Conservation (phyloP, 2,329 filamentous ascomycete species). For the Aspergillus carbonarius region DNA sequence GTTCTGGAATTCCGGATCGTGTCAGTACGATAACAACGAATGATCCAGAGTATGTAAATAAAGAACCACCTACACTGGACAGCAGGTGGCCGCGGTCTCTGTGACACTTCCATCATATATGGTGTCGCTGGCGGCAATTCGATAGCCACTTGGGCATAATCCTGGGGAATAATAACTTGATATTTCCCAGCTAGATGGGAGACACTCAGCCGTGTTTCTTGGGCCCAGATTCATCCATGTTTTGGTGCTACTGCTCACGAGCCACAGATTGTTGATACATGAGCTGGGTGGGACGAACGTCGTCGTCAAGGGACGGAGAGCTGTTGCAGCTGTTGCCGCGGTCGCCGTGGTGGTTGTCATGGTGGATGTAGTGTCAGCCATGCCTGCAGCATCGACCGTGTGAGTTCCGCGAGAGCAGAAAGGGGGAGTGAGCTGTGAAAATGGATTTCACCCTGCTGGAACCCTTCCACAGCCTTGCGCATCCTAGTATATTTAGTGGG, state of each 20-base stretch:
- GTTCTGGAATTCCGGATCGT: background rate
- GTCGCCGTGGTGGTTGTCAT: background rate
- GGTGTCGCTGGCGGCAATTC: background rate
- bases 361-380: background rate
- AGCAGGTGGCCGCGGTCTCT: background rate
- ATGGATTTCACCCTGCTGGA: background rate
- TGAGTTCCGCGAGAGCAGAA: background rate
- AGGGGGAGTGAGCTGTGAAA: background rate
- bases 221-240: slow-evolving; percentile 1
- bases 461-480: background rate
- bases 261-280: background rate
- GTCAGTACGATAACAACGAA: background rate
- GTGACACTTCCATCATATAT: background rate
- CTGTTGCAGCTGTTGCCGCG: background rate
- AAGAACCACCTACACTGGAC: background rate
- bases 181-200: background rate
- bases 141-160: background rate
- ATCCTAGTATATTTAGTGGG: background rate
- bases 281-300: background rate
- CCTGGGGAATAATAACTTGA: background rate
- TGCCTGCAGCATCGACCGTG: background rate
- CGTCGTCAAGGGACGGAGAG: background rate
- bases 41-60: background rate
- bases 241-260: background rate
- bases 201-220: background rate